phyloP scores from a whole-genome alignment of 1,284 basidiomycete species.

The Pseudomicrostroma phylloplanum region DNA sequence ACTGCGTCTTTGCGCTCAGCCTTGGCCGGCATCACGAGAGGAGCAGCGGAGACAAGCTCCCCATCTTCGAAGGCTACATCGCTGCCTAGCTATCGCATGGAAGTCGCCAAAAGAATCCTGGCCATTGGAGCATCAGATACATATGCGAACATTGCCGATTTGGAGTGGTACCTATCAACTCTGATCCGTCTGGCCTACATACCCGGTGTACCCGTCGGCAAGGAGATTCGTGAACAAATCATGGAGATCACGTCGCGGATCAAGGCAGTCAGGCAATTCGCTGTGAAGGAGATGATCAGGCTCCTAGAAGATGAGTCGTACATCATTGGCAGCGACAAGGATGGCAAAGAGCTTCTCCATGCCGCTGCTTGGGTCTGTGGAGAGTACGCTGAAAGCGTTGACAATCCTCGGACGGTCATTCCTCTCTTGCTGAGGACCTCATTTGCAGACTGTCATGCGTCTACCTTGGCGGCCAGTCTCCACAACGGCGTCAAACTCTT shows the following conservation, averaged over 20 bases:
- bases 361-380: constrained; percentile 93
- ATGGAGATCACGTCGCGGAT: constrained; percentile 83
- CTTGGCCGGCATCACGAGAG: background rate
- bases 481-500: constrained; percentile 81
- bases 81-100: constrained; percentile 67
- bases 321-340: constrained; percentile 56
- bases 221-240: constrained; percentile 70
- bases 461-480: constrained; percentile 57
- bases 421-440: constrained; percentile 56
- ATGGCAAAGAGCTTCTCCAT: constrained; percentile 64
- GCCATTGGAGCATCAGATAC: constrained; percentile 71
- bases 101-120: constrained; percentile 74
- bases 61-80: constrained; percentile 52
- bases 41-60: constrained; percentile 22
- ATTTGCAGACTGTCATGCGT: constrained; percentile 17
- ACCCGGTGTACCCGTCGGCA: constrained; percentile 62
- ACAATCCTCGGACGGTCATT: constrained; percentile 36
- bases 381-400: constrained; percentile 63
- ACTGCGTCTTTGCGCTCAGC: constrained; percentile 55
- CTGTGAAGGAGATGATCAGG: constrained; percentile 72
- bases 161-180: constrained; percentile 81
- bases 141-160: constrained; percentile 81
- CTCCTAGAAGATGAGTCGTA: constrained; percentile 55
- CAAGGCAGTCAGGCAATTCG: constrained; percentile 66
- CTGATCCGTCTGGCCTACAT: constrained; percentile 68